A percentile compares a stretch with the other conserved stretches of the same genome.
These are phyloP conservation scores for Excoecaria cochinchinensis DNA, from an alignment of 345 rosid species.

Conservation along the genomic window DNA sequence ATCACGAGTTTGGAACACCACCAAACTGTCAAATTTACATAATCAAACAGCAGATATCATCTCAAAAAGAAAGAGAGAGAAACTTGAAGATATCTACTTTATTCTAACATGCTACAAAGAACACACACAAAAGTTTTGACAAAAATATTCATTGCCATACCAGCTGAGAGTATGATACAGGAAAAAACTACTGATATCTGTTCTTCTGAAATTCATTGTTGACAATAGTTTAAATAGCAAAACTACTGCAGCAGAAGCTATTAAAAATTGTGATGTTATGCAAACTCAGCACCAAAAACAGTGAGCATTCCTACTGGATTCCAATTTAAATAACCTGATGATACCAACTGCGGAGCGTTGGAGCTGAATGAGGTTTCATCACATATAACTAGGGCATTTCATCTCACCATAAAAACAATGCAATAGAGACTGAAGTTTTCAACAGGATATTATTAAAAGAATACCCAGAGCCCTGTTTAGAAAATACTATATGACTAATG, in stretches of 20 bases:
- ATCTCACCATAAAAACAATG: neutral
- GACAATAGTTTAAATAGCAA: neutral
- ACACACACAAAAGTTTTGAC: neutral
- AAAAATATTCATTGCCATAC: neutral
- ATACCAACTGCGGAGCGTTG: neutral
- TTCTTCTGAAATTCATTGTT: neutral
- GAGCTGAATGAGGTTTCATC: neutral
- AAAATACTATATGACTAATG: neutral
- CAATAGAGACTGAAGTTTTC: neutral
- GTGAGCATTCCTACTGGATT: neutral
- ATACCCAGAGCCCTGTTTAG: neutral
- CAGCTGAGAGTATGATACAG: neutral
- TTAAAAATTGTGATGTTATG: neutral
- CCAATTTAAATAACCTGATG: neutral
- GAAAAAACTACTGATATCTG: neutral
- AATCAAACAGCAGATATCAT: neutral
- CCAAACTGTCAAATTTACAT: neutral
- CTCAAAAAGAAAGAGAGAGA: neutral
- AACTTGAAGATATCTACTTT: too few relatives aligned
- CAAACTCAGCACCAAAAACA: constrained; percentile 2
- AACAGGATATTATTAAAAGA: neutral
- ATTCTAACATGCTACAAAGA: neutral
- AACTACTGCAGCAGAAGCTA: neutral
- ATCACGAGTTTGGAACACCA: neutral
- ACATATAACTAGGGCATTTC: neutral